Conservation (phyloP, 805 yeast genomes). For the Yamadazyma akitaensis region DNA sequence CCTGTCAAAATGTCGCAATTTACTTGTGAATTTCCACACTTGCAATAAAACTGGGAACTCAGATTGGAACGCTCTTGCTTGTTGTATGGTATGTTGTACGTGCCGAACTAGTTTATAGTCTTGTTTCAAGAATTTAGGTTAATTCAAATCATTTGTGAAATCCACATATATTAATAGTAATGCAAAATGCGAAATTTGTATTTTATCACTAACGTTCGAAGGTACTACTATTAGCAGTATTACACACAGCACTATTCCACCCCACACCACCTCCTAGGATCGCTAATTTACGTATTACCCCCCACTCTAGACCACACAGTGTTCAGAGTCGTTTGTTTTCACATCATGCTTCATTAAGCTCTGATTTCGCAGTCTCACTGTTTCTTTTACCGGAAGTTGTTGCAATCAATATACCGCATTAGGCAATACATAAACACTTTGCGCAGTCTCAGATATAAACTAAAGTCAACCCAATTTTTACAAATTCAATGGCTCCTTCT, state of each 20-base stretch:
- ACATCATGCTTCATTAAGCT: neutral
- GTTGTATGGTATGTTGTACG: neutral
- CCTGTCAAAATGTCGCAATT: too few species aligned
- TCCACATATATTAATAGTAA: neutral
- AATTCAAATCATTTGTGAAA: too few species aligned
- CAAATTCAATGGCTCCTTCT: neutral
- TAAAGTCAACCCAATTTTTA: neutral
- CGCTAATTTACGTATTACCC: too few species aligned
- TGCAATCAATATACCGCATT: constrained; percentile 10
- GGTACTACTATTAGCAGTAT: too few species aligned
- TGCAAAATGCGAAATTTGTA: too few species aligned
- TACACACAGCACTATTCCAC: too few species aligned
- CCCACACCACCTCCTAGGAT: too few species aligned
- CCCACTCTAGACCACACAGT: too few species aligned
- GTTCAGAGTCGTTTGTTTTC: too few species aligned
- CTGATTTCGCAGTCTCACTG: neutral
- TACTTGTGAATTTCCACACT: neutral
- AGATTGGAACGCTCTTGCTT: neutral
- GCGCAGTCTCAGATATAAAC: constrained; percentile 4
- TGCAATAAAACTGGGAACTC: neutral
- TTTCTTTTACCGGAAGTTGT: neutral
- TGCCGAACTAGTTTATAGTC: neutral
- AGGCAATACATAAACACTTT: constrained; percentile 11
- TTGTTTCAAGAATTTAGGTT: too few species aligned
- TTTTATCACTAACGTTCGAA: too few species aligned